phyloP scores from a whole-genome alignment of 768 basidiomycete genomes.

The Phlebiopsis flavidoalba region DNA sequence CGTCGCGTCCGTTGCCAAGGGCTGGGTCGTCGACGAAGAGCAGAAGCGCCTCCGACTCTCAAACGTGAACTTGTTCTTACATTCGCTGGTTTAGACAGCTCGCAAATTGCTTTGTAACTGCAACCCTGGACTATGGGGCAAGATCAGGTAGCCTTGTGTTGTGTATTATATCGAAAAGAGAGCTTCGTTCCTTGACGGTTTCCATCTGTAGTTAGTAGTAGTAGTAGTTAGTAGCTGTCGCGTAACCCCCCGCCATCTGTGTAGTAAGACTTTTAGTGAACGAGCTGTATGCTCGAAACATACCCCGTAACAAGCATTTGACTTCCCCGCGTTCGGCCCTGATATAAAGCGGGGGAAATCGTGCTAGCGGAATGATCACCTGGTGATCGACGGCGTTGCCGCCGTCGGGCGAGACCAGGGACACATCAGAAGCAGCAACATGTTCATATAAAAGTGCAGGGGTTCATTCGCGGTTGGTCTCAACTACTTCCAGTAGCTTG shows the following conservation, averaged over 20 bases:
- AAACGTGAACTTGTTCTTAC: slow-evolving; percentile 90
- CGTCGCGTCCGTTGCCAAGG: slow-evolving; percentile 73
- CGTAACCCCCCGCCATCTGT: neutral
- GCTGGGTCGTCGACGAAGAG: slow-evolving; percentile 67
- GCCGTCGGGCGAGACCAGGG: neutral
- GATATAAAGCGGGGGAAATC: neutral
- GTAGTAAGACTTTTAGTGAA: neutral
- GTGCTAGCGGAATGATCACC: neutral
- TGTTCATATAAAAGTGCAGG: neutral
- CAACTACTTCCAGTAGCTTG: neutral
- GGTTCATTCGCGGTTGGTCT: neutral
- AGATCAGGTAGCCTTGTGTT: neutral
- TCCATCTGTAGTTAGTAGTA: neutral
- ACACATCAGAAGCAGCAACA: neutral
- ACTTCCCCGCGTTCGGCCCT: no score
- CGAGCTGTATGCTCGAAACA: neutral
- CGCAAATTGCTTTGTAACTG: slow-evolving; percentile 49
- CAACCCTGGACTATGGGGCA: neutral
- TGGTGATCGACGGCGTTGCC: neutral
- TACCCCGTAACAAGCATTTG: no score
- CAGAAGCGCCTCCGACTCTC: slow-evolving; percentile 70
- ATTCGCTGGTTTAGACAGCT: slow-evolving; percentile 67
- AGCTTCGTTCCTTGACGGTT: neutral
- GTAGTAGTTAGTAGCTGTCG: neutral
- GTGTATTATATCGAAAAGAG: neutral